Evolutionary conservation across 2,329 filamentous ascomycete species (phyloP).

Genomic region (Myriangium duriaei): DNA sequence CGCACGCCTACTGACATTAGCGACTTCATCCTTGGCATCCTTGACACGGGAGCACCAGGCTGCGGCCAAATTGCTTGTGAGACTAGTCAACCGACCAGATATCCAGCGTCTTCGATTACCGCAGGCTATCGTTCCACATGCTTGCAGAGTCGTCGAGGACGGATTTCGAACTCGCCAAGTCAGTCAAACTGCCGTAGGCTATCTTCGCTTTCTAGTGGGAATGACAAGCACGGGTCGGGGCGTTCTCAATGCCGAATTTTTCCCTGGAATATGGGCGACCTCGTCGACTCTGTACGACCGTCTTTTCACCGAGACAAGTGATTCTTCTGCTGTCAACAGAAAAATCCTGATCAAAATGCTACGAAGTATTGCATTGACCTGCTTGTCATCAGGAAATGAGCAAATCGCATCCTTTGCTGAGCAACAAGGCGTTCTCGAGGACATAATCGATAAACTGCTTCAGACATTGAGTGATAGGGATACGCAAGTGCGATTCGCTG

Average conservation of each 20-base stretch:
- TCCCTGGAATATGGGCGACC: slow-evolving; percentile 53
- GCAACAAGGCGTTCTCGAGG: slow-evolving; percentile 45
- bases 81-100: slow-evolving; percentile 70
- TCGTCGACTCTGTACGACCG: slow-evolving; percentile 47
- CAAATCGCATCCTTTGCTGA: neutral
- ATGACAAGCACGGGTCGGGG: slow-evolving; percentile 61
- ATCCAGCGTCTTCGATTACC: slow-evolving; percentile 72
- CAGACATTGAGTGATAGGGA: slow-evolving; percentile 73
- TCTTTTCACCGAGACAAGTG: slow-evolving; percentile 43
- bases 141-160: neutral
- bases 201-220: slow-evolving; percentile 67
- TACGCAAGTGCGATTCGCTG: slow-evolving; percentile 77
- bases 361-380: slow-evolving; percentile 51
- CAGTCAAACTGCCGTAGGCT: slow-evolving; percentile 39
- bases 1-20: slow-evolving; percentile 56
- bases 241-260: slow-evolving; percentile 55
- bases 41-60: slow-evolving; percentile 83
- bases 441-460: slow-evolving; percentile 69
- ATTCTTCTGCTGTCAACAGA: slow-evolving; percentile 63
- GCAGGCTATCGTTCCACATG: slow-evolving; percentile 37
- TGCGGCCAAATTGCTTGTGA: slow-evolving; percentile 69
- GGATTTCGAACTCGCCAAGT: neutral
- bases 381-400: slow-evolving; percentile 13
- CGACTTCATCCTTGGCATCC: slow-evolving; percentile 56
- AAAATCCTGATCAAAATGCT: slow-evolving; percentile 80